Evolutionary conservation across 305 asterid species (phyloP).

Genomic region (Plantago coronopus): DNA sequence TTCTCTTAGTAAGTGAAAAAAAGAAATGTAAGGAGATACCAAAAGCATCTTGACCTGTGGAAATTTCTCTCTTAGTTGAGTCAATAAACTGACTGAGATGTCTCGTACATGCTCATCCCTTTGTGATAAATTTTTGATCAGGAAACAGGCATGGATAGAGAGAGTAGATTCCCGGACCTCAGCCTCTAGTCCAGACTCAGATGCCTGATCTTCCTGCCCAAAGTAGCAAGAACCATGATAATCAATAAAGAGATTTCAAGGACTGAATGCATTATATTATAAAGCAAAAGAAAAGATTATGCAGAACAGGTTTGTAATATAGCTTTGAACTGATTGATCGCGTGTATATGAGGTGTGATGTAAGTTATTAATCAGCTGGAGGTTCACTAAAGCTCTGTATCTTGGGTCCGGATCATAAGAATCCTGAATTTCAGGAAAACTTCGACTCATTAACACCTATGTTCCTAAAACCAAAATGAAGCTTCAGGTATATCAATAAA

Average conservation of each 20-base stretch:
- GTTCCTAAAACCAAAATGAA: too few species aligned
- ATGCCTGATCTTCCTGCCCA: conserved; percentile 76
- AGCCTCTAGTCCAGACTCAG: conserved; percentile 84
- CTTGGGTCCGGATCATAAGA: too few species aligned
- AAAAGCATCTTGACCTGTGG: conserved; percentile 68
- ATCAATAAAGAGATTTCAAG: conserved; percentile 19
- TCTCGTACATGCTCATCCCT: conserved; percentile 95
- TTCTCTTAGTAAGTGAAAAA: conserved; percentile 27
- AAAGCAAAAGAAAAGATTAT: not conserved
- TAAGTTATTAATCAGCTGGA: too few species aligned
- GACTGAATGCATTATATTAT: conserved; percentile 12
- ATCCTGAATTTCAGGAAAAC: too few species aligned
- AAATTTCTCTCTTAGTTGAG: conserved; percentile 88
- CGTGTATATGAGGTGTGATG: too few species aligned
- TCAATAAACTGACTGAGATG: conserved; percentile 71
- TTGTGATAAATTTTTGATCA: conserved; percentile 84
- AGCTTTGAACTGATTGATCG: not conserved
- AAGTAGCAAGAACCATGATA: conserved; percentile 33
- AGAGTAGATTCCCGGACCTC: conserved; percentile 79
- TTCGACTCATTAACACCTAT: too few species aligned
- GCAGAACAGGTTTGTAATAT: not conserved
- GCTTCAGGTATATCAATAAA: too few species aligned
- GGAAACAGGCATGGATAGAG: conserved; percentile 88
- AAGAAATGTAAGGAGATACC: conserved; percentile 23
- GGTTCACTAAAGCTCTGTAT: too few species aligned